Base-by-base conservation (phyloP, 2,329 filamentous ascomycete species). In the Grosmannia clavigera region DNA sequence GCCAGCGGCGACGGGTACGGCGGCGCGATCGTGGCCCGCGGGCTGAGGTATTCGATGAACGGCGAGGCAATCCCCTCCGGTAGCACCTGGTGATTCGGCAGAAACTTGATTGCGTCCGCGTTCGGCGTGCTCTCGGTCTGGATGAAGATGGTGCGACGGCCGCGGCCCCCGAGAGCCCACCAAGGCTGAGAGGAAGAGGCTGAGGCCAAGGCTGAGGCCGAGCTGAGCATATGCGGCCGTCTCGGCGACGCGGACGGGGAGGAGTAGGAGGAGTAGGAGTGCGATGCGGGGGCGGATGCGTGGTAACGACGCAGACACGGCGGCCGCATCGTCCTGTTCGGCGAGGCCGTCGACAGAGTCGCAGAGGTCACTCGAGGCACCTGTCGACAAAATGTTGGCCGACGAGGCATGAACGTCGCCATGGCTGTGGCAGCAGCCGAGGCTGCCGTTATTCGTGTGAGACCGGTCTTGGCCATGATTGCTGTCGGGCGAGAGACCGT, bases 111-210 rank as follows among this genome's bases (percentile, higher is more conserved):
- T 40, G 91, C 92, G 76, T 97, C 91, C n/a, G 85, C 80, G 74
- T 99, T 99, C 31, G 94, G 94, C 1, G 94, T 99, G 65, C 81
- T 83, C 70, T 97, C 92, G 5, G 92, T 97, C 75, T 99, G 94
- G 70, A 99, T 99, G 78, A 97, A 99, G 73, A 99, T 95, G 29
- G 85, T 91, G 65, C 92, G 86, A 62, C 71, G 71, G 57, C 75
- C 75, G 59, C 68, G 48, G 54, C 52, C 55, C 53, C 31, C n/a
- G 56, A 60, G 61, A 38, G 68, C 61, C n/a, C 64, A 64, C 38
- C 38, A 40, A 12, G 38, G 38, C 0, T 68, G 62, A 51, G 69
- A 61, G 31, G 67, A 61, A 57, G 67, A 62, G 38, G 68, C 62
- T 5, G 68, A 57, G n/a, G 66, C 62, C 60, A 62, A 51, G 22